Percentiles rank a stretch among this genome's conserved stretches.
These are phyloP conservation scores for Drechslerella coelobrocha DNA, from an alignment of 2,329 filamentous ascomycete species.

Conservation along the genomic window DNA sequence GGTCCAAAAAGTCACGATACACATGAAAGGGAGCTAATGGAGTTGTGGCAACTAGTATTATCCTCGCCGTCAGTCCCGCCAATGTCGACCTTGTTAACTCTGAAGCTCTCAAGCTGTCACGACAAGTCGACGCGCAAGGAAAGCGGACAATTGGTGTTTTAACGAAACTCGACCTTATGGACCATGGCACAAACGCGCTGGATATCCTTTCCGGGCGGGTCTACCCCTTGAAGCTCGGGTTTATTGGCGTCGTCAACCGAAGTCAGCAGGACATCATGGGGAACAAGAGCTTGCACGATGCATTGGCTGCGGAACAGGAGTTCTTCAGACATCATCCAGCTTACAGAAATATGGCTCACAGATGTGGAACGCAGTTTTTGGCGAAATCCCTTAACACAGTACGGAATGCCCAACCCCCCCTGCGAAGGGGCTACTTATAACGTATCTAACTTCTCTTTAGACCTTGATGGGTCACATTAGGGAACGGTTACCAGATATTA, in stretches of 20 bases:
- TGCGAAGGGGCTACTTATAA: conserved; percentile 23
- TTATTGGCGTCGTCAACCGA: conserved; percentile 96
- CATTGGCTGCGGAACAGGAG: conserved; percentile 84
- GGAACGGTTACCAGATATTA: conserved; percentile 94
- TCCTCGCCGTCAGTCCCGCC: conserved; percentile 93
- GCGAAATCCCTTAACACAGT: conserved; percentile 88
- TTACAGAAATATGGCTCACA: conserved; percentile 91
- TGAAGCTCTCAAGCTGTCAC: conserved; percentile 92
- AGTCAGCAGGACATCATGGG: conserved; percentile 98
- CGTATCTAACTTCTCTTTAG: conserved; percentile 41
- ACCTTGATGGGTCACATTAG: conserved; percentile 97
- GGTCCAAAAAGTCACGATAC: background rate
- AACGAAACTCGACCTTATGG: conserved; percentile 97
- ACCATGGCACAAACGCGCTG: conserved; percentile 95
- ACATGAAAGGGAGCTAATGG: conserved; percentile 3
- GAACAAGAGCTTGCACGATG: conserved; percentile 92
- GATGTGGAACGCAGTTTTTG: conserved; percentile 91
- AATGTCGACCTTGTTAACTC: conserved; percentile 99
- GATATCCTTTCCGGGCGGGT: conserved; percentile 97
- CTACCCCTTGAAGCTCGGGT: conserved; percentile 94
- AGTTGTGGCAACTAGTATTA: conserved; percentile 69
- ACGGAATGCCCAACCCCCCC: conserved; percentile 46
- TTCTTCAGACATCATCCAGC: conserved; percentile 98
- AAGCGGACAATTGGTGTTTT: conserved; percentile 94
- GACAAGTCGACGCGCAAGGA: conserved; percentile 94